phyloP scores from a whole-genome alignment of 140 eudicot genomes.

The Cichorium intybus region DNA sequence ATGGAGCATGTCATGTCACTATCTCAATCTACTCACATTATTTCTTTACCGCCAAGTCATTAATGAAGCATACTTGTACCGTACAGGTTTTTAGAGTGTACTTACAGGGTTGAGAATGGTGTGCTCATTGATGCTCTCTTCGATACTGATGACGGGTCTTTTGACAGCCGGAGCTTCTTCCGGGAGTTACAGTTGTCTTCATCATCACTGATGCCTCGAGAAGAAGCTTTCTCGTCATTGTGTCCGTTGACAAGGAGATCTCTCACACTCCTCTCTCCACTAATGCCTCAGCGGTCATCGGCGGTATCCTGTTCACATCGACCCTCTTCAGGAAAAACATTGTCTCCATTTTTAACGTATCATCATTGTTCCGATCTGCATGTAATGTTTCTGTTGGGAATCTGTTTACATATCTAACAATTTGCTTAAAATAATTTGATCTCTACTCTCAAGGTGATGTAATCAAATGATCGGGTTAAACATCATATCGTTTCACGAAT shows the following conservation, averaged over 20 bases:
- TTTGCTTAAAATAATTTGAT: neutral
- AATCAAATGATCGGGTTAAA: neutral
- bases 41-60: no score
- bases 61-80: neutral
- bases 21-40: no score
- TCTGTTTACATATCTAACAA: neutral
- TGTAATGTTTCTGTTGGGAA: neutral
- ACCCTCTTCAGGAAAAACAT: conserved; percentile 72
- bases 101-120: conserved; percentile 92
- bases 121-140: conserved; percentile 93
- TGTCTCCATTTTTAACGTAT: conserved; percentile 50
- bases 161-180: conserved; percentile 78
- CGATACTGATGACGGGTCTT: conserved; percentile 85
- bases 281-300: conserved; percentile 48
- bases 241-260: conserved; percentile 35
- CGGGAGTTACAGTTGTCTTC: conserved; percentile 76
- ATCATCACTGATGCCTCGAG: conserved; percentile 73
- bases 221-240: conserved; percentile 59
- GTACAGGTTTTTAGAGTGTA: conserved; percentile 5
- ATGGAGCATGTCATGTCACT: no score
- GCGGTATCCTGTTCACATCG: conserved; percentile 71
- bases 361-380: conserved; percentile 62
- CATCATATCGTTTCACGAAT: neutral
- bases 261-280: conserved; percentile 81
- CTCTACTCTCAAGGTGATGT: neutral